Percentiles rank a stretch among this genome's conserved stretches.
These are phyloP conservation scores for Trametes sanguinea DNA, from an alignment of 768 basidiomycete species.

Conservation along the genomic window DNA sequence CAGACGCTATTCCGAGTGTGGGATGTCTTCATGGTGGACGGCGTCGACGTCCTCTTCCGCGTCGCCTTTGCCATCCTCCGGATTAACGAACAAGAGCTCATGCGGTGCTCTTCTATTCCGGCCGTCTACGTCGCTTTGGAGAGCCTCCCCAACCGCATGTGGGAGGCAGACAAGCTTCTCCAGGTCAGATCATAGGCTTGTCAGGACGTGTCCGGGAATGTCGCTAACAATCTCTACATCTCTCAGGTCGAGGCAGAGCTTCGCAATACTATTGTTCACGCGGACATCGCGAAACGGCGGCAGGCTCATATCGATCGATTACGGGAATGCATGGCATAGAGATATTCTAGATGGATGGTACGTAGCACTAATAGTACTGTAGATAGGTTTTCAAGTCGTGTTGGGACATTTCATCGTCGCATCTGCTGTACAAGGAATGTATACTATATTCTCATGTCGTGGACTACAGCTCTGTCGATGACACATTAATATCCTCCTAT, in stretches of 20 bases:
- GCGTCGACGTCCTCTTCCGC: slow-evolving; percentile 89
- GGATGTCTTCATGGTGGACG: slow-evolving; percentile 95
- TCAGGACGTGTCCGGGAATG: neutral
- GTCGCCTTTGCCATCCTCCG: slow-evolving; percentile 85
- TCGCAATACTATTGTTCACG: slow-evolving; percentile 50
- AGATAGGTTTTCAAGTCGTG: neutral
- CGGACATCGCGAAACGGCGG: slow-evolving; percentile 58
- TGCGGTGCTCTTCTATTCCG: slow-evolving; percentile 81
- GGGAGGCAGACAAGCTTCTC: slow-evolving; percentile 88
- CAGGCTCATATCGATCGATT: slow-evolving; percentile 46
- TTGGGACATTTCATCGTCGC: slow-evolving; percentile 2
- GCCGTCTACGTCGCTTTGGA: slow-evolving; percentile 89
- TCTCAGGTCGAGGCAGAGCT: slow-evolving; percentile 45
- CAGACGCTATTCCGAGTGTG: slow-evolving; percentile 94
- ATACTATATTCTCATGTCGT: neutral
- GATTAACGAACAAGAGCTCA: slow-evolving; percentile 79
- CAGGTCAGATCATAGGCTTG: slow-evolving; percentile 54
- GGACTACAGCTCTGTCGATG: too few species aligned
- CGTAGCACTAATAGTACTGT: slow-evolving; percentile 2
- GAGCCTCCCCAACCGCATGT: slow-evolving; percentile 88
- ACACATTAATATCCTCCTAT: too few species aligned
- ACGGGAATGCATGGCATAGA: slow-evolving; percentile 24
- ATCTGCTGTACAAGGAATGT: neutral
- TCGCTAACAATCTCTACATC: neutral
- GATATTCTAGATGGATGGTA: neutral